These are phyloP conservation scores for Phytopythium sindhum DNA, from an alignment of 352 stramenopile genomes.

Conservation along the genomic window DNA sequence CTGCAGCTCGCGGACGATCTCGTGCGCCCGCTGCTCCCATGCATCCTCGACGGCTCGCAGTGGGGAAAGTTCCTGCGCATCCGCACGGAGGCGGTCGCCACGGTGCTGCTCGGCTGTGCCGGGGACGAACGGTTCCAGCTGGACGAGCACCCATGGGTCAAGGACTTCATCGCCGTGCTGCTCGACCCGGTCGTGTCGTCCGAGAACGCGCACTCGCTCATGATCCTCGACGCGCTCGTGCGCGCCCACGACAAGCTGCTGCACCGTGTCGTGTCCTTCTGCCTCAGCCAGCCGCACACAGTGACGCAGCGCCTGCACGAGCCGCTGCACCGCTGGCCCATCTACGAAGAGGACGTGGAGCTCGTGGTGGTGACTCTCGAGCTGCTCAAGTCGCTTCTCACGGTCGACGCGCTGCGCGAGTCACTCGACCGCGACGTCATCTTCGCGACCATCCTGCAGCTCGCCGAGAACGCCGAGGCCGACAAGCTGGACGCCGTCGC, in stretches of 20 bases:
- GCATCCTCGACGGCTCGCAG: constrained; percentile 45
- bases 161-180: constrained; percentile 37
- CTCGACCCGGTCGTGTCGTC: constrained; percentile 42
- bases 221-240: constrained; percentile 38
- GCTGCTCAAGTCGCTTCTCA: constrained; percentile 34
- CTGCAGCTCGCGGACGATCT: constrained; percentile 43
- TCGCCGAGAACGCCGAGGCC: constrained; percentile 38
- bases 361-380: constrained; percentile 48
- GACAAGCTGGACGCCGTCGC: constrained; percentile 44
- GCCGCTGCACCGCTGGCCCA: constrained; percentile 44
- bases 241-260: constrained; percentile 27
- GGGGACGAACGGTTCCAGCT: constrained; percentile 35
- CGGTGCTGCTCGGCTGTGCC: constrained; percentile 37
- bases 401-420: constrained; percentile 24
- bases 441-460: constrained; percentile 42
- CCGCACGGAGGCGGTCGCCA: constrained; percentile 44
- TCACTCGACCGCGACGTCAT: constrained; percentile 39
- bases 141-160: constrained; percentile 40
- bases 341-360: constrained; percentile 68
- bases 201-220: constrained; percentile 45
- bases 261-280: constrained; percentile 36
- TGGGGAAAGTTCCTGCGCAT: constrained; percentile 48
- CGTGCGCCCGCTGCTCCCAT: constrained; percentile 32
- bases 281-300: constrained; percentile 27
- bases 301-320: constrained; percentile 43